Evolutionary conservation across 2,329 filamentous ascomycete genomes (phyloP).

Genomic region (Penicillium sp.): DNA sequence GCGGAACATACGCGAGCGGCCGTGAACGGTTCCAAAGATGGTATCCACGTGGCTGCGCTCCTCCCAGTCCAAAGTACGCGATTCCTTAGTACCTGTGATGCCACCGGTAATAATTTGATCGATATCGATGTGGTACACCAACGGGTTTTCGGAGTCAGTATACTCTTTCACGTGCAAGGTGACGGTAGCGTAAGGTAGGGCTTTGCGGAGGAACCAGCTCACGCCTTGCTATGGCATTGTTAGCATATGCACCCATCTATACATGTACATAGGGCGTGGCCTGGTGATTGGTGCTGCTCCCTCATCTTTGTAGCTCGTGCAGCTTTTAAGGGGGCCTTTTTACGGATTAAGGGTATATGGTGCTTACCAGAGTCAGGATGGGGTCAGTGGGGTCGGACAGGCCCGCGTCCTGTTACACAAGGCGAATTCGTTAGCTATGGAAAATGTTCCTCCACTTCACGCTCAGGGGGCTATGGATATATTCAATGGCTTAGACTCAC

Average conservation of each 20-base stretch:
- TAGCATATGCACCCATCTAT: not conserved
- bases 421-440: not conserved
- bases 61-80: constrained; percentile 57
- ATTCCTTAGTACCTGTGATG: constrained; percentile 65
- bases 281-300: not conserved
- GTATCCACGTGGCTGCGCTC: constrained; percentile 70
- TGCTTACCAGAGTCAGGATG: constrained; percentile 61
- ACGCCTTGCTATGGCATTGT: constrained; percentile 58
- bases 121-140: constrained; percentile 66
- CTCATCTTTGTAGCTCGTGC: not conserved
- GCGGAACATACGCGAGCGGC: constrained; percentile 56
- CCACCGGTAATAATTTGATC: constrained; percentile 71
- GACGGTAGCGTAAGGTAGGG: constrained; percentile 67
- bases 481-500: constrained; percentile 47
- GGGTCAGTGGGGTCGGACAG: constrained; percentile 69
- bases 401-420: constrained; percentile 64
- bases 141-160: constrained; percentile 41
- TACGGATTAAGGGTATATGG: not conserved
- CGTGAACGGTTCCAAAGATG: constrained; percentile 73
- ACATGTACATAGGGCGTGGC: not conserved
- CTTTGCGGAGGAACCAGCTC: constrained; percentile 71
- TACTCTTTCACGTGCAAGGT: constrained; percentile 64
- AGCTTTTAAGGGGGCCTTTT: not conserved
- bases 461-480: not conserved
- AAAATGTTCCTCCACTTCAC: not conserved